A percentile compares a stretch with the other conserved stretches of the same genome.
phyloP scores from a whole-genome alignment of 805 yeast species.

The Scheffersomyces lignosus region DNA sequence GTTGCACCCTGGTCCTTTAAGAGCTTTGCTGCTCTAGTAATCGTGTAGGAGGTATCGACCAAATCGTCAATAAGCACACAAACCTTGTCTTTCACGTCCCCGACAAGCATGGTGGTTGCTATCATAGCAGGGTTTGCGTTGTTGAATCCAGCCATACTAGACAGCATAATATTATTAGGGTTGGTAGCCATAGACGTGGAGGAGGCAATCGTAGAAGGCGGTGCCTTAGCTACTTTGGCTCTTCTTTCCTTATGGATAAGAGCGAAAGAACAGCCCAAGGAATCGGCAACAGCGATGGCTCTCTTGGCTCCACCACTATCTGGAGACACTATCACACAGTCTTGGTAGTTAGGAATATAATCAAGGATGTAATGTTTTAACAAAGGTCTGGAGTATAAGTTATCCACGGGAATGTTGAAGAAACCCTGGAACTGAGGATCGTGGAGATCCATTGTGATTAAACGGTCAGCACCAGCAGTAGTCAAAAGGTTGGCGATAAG shows the following conservation, averaged over 20 bases:
- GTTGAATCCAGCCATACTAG: too few relatives aligned
- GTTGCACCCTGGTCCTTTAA: slow-evolving; percentile 92
- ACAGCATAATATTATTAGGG: slow-evolving; percentile 10
- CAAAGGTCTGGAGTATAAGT: slow-evolving; percentile 84
- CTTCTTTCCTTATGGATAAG: slow-evolving; percentile 92
- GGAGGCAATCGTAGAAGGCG: slow-evolving; percentile 26
- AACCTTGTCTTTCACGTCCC: slow-evolving; percentile 82
- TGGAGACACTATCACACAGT: slow-evolving; percentile 92
- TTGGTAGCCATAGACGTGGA: slow-evolving; percentile 11
- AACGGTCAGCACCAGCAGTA: slow-evolving; percentile 94
- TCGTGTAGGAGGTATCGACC: slow-evolving; percentile 90
- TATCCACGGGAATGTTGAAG: slow-evolving; percentile 95
- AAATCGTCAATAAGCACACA: slow-evolving; percentile 94
- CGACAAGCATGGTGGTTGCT: slow-evolving; percentile 93
- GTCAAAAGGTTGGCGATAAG: slow-evolving; percentile 83
- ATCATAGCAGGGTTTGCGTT: slow-evolving; percentile 38
- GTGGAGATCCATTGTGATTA: slow-evolving; percentile 96
- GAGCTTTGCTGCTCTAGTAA: slow-evolving; percentile 87
- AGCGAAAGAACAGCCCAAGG: slow-evolving; percentile 85
- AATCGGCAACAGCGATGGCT: slow-evolving; percentile 92
- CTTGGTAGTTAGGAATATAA: slow-evolving; percentile 73
- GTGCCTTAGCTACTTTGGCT: slow-evolving; percentile 37
- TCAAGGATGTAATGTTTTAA: slow-evolving; percentile 81
- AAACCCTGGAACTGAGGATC: slow-evolving; percentile 98
- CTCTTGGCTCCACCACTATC: slow-evolving; percentile 99